Evolutionary conservation across 2,329 filamentous ascomycete genomes (phyloP).

Genomic region (Penicillium italicum): DNA sequence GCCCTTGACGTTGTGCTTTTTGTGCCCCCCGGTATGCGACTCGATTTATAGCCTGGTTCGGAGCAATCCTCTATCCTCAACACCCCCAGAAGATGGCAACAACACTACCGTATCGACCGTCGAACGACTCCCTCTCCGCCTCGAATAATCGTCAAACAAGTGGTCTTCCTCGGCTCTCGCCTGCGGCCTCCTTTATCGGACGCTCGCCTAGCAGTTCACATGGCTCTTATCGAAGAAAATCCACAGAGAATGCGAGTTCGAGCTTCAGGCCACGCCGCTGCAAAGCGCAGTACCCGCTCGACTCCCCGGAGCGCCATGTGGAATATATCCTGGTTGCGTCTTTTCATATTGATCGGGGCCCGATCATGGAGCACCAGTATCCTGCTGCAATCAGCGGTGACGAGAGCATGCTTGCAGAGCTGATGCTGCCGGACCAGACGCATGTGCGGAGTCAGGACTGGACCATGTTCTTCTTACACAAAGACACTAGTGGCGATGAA

Average conservation of each 20-base stretch:
- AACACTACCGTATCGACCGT: slow-evolving; percentile 39
- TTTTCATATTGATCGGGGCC: slow-evolving; percentile 93
- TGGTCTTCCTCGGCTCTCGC: slow-evolving; percentile 56
- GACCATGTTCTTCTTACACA: slow-evolving; percentile 99
- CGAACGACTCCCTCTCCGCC: slow-evolving; percentile 50
- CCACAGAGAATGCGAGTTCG: slow-evolving; percentile 42
- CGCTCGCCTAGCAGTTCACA: slow-evolving; percentile 49
- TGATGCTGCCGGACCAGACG: slow-evolving; percentile 97
- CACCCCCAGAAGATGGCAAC: slow-evolving; percentile 33
- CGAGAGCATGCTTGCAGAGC: slow-evolving; percentile 94
- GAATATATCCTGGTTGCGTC: slow-evolving; percentile 97
- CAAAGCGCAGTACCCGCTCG: slow-evolving; percentile 72
- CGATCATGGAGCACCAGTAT: slow-evolving; percentile 98
- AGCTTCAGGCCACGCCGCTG: slow-evolving; percentile 53
- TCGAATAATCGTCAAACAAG: slow-evolving; percentile 46
- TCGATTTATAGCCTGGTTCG: slow-evolving; percentile 14
- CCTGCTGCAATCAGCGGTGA: slow-evolving; percentile 92
- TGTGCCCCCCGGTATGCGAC: slow-evolving; percentile 15
- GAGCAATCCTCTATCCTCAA: slow-evolving; percentile 15
- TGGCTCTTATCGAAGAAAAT: slow-evolving; percentile 37
- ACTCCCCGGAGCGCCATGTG: slow-evolving; percentile 82
- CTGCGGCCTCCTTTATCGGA: slow-evolving; percentile 55
- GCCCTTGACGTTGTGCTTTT: slow-evolving; percentile 1
- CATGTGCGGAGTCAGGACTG: slow-evolving; percentile 94
- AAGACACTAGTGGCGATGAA: slow-evolving; percentile 81